Evolutionary conservation across 192 early-diverging fungal species (phyloP).

Genomic region (Umbelopsis sp.): DNA sequence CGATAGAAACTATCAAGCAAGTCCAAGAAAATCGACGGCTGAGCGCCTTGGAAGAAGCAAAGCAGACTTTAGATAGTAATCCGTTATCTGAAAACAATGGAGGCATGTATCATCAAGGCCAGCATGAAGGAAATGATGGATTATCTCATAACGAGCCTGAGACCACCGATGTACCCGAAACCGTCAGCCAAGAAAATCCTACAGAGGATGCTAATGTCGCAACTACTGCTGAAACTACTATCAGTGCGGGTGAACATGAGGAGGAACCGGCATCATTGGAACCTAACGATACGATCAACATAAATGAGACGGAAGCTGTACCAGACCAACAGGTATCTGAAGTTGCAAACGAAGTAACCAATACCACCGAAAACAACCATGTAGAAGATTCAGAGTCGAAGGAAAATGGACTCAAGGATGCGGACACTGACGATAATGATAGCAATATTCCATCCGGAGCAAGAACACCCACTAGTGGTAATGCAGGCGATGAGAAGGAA

Average conservation of each 20-base stretch:
- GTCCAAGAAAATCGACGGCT: conserved; percentile 35
- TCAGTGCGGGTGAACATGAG: conserved; percentile 27
- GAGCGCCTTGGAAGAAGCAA: conserved; percentile 12
- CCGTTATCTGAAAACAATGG: conserved; percentile 25
- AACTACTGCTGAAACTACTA: not conserved
- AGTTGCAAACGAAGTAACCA: not conserved
- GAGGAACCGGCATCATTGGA: not conserved
- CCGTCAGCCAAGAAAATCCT: too few species aligned
- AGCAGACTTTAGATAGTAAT: conserved; percentile 31
- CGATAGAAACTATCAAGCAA: not conserved
- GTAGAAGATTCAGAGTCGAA: not conserved
- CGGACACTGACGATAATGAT: not conserved
- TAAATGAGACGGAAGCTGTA: not conserved
- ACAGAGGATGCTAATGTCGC: too few species aligned
- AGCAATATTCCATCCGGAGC: conserved; percentile 1
- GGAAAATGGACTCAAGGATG: not conserved
- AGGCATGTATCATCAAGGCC: conserved; percentile 11
- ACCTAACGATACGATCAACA: not conserved
- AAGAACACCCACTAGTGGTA: not conserved
- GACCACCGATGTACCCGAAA: too few species aligned
- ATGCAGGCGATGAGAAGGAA: not conserved
- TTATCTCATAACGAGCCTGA: too few species aligned
- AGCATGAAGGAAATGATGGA: not conserved
- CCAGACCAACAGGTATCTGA: not conserved
- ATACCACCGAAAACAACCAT: not conserved